Percentiles rank a stretch among this genome's conserved stretches.
These are phyloP conservation scores for Ceratocystis lukuohia DNA, from an alignment of 2,329 filamentous ascomycete genomes.

Conservation along the genomic window DNA sequence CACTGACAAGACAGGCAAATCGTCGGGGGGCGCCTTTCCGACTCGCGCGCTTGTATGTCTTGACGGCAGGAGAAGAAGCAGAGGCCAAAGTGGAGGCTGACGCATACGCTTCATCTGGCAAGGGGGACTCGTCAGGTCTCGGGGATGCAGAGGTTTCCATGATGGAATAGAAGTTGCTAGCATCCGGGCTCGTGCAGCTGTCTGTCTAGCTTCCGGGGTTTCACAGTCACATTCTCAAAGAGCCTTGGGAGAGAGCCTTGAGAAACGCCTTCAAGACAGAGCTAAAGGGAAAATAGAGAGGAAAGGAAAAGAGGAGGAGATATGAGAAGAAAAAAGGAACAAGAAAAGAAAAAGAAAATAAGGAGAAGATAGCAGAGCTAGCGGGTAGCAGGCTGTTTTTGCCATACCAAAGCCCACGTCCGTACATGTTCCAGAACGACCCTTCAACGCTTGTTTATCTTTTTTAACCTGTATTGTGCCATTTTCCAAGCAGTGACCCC, in stretches of 20 bases:
- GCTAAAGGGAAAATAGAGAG: neutral
- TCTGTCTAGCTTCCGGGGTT: neutral
- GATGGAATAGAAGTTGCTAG: neutral
- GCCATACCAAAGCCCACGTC: neutral
- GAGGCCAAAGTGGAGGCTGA: neutral
- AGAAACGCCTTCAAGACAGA: neutral
- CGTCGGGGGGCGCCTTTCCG: conserved; percentile 37
- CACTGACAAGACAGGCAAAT: conserved; percentile 53
- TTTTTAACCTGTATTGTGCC: neutral
- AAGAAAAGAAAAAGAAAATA: neutral
- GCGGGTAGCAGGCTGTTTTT: neutral
- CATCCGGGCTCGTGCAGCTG: neutral
- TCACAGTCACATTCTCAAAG: neutral
- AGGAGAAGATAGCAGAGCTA: neutral
- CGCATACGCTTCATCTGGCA: neutral
- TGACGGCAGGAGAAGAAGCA: neutral
- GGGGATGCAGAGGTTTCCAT: neutral
- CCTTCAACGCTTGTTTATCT: conserved; percentile 6
- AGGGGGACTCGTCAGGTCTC: neutral
- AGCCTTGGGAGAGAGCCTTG: neutral
- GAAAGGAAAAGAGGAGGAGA: neutral
- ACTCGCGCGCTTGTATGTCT: conserved; percentile 38
- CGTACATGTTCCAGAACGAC: neutral
- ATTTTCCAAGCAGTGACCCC: neutral
- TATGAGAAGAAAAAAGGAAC: neutral